Base-by-base conservation (phyloP, 352 stramenopile genomes). In the Phytophthora tentaculata region DNA sequence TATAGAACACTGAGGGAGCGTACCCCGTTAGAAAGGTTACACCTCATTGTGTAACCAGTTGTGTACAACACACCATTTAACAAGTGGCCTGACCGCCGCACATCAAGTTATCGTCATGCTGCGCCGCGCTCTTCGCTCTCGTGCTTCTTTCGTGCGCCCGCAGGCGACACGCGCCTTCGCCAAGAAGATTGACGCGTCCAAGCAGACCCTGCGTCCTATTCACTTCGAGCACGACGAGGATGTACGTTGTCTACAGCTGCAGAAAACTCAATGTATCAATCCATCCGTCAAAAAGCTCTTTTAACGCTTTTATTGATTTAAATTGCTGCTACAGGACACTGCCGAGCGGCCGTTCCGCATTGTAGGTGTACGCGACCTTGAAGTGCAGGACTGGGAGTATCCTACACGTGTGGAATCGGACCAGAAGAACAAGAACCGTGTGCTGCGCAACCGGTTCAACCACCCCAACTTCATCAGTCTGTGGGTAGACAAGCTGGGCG, bases 381-480 rank as follows among this genome's bases (percentile, higher is more conserved):
- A 95, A 56, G 80, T 92, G 66, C 59, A 76, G 57, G 83, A 95
- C 72, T 90, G 81, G 73, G 81, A 91, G 57, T 91, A 91, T 71
- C 85, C 83, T 26, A 84, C 78, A 64, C 87, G 87, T 37, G 54
- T 86, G 37, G 87, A 95, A 52, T 55, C 73, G 43, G 85, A 91
- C 59, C 53, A 86, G 47, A 90, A 90, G 67, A 81, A 78, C 54
- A 87, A 86, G 64, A 71, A 75, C 19, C 76, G 83, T 48, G 65
- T 75, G 54, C 28, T 92, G 48, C 85, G 87, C 73, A 95, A 95
- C 74, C 82, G 81, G 37, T 95, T 92, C 72, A 60, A 78, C 43
- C 67, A 89, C 66, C 79, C 85, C 14, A 95, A 95, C 81, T 95
- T 94, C 67, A 89, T 95, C 64, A 92, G 83, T 41, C 70, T 95